Conservation (phyloP, 2,329 filamentous ascomycete genomes). For the Claviceps pazoutovae region DNA sequence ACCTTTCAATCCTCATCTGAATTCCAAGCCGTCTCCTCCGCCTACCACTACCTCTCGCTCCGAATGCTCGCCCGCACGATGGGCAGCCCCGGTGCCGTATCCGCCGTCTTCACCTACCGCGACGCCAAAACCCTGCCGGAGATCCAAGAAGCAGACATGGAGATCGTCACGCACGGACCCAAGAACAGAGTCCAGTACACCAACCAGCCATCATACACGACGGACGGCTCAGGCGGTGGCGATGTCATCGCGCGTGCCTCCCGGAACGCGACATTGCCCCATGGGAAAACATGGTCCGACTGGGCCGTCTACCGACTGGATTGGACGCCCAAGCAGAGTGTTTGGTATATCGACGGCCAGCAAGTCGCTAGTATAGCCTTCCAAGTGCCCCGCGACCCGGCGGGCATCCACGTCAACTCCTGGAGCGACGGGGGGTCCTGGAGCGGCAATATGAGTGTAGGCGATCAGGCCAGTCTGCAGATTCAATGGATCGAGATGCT, state of each 20-base stretch:
- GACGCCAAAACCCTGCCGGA: slow-evolving; percentile 20
- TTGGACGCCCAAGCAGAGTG: slow-evolving; percentile 26
- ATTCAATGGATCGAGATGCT: slow-evolving; percentile 50
- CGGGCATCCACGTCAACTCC: slow-evolving; percentile 41
- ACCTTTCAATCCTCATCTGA: slow-evolving; percentile 34
- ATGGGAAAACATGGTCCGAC: slow-evolving; percentile 31
- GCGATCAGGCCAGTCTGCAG: slow-evolving; percentile 38
- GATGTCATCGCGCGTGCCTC: slow-evolving; percentile 33
- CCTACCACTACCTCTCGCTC: slow-evolving; percentile 21
- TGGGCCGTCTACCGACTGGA: slow-evolving; percentile 39
- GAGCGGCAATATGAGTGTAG: slow-evolving; percentile 43
- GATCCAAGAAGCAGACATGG: slow-evolving; percentile 28
- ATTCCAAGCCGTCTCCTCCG: slow-evolving; percentile 23
- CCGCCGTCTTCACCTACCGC: slow-evolving; percentile 40
- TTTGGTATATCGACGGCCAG: slow-evolving; percentile 41
- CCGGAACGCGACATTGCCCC: slow-evolving; percentile 31
- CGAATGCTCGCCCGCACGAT: slow-evolving; percentile 37
- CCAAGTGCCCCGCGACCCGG: slow-evolving; percentile 38
- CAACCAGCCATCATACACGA: slow-evolving; percentile 40
- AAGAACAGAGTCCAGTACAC: slow-evolving; percentile 37
- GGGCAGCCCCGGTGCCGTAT: slow-evolving; percentile 33
- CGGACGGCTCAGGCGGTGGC: slow-evolving; percentile 15
- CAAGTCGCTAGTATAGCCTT: slow-evolving; percentile 38
- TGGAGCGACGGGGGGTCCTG: slow-evolving; percentile 48
- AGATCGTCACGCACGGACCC: slow-evolving; percentile 35